phyloP scores from a whole-genome alignment of 345 rosid species.

The Eutrema heterophyllum region DNA sequence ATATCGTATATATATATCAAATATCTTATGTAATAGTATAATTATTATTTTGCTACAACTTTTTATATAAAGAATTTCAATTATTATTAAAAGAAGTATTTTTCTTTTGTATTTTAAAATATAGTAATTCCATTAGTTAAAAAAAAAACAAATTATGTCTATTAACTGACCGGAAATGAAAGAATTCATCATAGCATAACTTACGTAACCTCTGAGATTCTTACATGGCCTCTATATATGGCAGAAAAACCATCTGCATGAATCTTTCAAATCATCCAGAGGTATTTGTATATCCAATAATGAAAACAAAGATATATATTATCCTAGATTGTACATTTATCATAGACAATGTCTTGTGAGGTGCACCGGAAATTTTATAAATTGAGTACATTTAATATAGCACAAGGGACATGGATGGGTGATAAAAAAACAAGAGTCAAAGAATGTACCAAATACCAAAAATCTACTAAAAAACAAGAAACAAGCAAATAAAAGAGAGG shows the following conservation, averaged over 20 bases:
- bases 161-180: background rate
- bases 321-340: background rate
- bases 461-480: conserved; percentile 17
- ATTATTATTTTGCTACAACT: too few relatives aligned
- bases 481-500: background rate
- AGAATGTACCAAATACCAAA: conserved; percentile 26
- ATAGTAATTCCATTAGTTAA: too few relatives aligned
- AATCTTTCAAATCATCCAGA: background rate
- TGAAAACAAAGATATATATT: background rate
- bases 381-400: conserved; percentile 33
- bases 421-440: conserved; percentile 23
- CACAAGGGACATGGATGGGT: conserved; percentile 34
- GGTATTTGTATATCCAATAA: background rate
- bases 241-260: background rate
- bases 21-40: too few relatives aligned
- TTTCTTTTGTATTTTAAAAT: too few relatives aligned
- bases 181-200: background rate
- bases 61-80: too few relatives aligned
- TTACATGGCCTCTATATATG: background rate
- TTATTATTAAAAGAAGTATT: too few relatives aligned
- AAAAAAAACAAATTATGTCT: too few relatives aligned
- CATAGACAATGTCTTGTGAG: background rate
- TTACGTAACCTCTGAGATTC: background rate
- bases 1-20: too few relatives aligned
- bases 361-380: conserved; percentile 8